Base-by-base conservation (phyloP, 2,329 filamentous ascomycete genomes). In the Xylariaceae sp. region DNA sequence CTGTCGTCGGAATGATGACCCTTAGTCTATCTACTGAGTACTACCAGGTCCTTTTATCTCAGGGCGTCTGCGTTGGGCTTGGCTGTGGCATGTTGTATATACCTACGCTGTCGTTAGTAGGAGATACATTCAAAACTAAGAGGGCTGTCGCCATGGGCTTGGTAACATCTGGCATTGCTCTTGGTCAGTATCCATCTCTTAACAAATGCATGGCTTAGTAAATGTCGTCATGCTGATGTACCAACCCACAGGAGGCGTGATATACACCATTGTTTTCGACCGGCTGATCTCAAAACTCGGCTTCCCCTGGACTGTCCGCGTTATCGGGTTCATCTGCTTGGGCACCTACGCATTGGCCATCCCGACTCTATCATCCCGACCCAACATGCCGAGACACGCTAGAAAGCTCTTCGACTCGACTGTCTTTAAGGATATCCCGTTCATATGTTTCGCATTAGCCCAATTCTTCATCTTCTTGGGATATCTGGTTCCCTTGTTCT, bases 401-500 rank as follows among this genome's bases (percentile, higher is more conserved):
- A 58, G 67, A 12, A 21, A 78, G 6, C 52, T 42, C 35, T 74
- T 77, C 34, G 79, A 80, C 50, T 19, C 69, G 12, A 54, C 57
- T 1, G 68, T 71, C 5, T 67, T 82, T 41, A 61, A 55, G 25
- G 76, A 81, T 23, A 39, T 21, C 20, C 35, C 25, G 2, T 44
- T 44, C 27, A 27, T 39, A 16, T 10, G 38, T 2, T 34, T 39
- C 20, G 32, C 34, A 6, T 3, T 38, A 4, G 42, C 42, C 58
- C 74, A 82, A 67, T 75, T 77, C 66, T 65, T 66, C 12, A 36
- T 35, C 8, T 38, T 44, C 34, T 33, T 44, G 27, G 42, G 66
- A 73, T 74, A 52, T 71, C 77, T 77, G 55, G 50, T 78, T 43
- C 75, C 75, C 3, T 76, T 77, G 61, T 76, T 72, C 58, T 78